Evolutionary conservation across 2,329 filamentous ascomycete genomes (phyloP).

Genomic region (Malbranchea cinnamomea): DNA sequence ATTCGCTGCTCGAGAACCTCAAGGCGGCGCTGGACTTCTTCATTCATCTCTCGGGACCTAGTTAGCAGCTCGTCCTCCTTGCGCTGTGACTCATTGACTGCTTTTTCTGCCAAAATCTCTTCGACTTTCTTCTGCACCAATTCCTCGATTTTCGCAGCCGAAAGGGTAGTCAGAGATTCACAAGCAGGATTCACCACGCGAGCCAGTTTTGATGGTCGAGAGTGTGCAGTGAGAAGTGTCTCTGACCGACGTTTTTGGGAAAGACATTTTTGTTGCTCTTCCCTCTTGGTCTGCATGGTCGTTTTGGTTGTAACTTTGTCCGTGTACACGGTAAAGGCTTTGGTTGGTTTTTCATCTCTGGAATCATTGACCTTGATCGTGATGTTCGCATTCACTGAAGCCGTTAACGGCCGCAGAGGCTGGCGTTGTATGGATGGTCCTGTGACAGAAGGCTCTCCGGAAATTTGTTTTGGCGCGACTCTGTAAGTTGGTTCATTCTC

Average conservation of each 20-base stretch:
- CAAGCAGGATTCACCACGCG: slow-evolving; percentile 17
- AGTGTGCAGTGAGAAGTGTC: slow-evolving; percentile 11
- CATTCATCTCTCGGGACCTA: slow-evolving; percentile 44
- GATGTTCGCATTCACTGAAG: slow-evolving; percentile 58
- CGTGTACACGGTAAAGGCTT: slow-evolving; percentile 75
- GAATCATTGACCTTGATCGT: slow-evolving; percentile 37
- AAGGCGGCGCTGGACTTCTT: slow-evolving; percentile 64
- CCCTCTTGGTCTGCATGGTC: slow-evolving; percentile 20
- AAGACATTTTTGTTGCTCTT: neutral
- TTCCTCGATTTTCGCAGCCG: slow-evolving; percentile 67
- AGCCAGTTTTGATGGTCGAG: slow-evolving; percentile 36
- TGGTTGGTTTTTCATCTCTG: slow-evolving; percentile 59
- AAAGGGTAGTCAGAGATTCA: slow-evolving; percentile 32
- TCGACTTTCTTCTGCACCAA: slow-evolving; percentile 85
- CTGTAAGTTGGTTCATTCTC: slow-evolving; percentile 91
- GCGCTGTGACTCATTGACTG: slow-evolving; percentile 38
- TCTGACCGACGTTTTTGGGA: slow-evolving; percentile 27
- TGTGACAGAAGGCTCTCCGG: slow-evolving; percentile 22
- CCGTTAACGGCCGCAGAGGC: slow-evolving; percentile 61
- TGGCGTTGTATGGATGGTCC: slow-evolving; percentile 45
- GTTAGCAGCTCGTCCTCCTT: slow-evolving; percentile 10
- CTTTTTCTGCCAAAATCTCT: slow-evolving; percentile 70
- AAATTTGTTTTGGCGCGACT: slow-evolving; percentile 46
- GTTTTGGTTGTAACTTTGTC: slow-evolving; percentile 44
- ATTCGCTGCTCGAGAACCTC: slow-evolving; percentile 80